Evolutionary conservation across 768 basidiomycete genomes (phyloP), one percentile per base, ranked within the genome.

Genomic region (Tylopilus sp.): DNA sequence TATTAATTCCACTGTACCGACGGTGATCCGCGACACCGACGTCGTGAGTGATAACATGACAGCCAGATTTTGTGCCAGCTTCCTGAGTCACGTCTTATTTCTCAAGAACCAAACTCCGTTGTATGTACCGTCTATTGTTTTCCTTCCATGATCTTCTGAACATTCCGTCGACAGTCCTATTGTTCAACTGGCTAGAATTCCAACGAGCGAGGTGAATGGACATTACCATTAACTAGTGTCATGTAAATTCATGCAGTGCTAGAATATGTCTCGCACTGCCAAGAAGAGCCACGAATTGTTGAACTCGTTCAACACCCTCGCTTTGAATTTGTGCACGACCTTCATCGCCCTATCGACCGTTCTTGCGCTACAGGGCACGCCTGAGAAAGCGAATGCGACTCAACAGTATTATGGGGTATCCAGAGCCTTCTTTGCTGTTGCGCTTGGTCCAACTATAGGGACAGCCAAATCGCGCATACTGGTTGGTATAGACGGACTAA

Each of bases 81-180:
- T 89, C 23, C 69, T 91, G 0, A 81, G 81, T 0, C 87, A 90
- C 61, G 76, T 89, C 2, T 65, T 91, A 17, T 91, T 87, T 61
- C 70, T 91, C 49, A 91, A 91, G 64, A 85, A 79, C 55, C 88
- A 91, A 58, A 74, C 90, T 0, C 88, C 88, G 1, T 82, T 90
- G 88, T 90, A 60, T 69, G 87, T 78, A 5, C 22, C 21, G 3
- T 35, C n/a, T 4, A 17, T 41, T 11, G 18, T 45, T 28, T 12
- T 42, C 12, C 15, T 44, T 0, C 30, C 10, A 1, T 13, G 30
- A 12, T 7, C 13, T 13, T 3, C 17, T 44, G 6, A 55, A 38
- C 1, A 8, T 40, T 22, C 36, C 3, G 18, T 42, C n/a, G 13
- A 47, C 48, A 88, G 88, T 40, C 88, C 88, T 6, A 73, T 89